Base-by-base conservation (phyloP, 2,329 filamentous ascomycete species). In the Fusarium stilboides region DNA sequence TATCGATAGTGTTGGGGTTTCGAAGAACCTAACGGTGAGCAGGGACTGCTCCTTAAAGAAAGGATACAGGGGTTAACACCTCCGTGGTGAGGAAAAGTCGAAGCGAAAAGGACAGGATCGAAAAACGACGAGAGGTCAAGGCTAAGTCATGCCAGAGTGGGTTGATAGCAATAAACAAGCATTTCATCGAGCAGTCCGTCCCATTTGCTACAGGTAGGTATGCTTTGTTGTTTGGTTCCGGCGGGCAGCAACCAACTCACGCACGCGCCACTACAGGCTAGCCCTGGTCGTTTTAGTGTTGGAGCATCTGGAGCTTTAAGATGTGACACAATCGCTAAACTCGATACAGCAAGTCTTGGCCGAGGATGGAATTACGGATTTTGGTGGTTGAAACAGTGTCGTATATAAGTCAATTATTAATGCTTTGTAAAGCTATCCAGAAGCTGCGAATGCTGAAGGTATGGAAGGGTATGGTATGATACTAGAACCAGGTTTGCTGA, bases 1-100 rank as follows among this genome's bases (percentile, higher is more conserved):
- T 68, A 68, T 70, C 67, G 67, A 70, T 69, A 67, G 53, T 55
- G 42, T 66, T 66, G 57, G 51, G 46, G 55, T 51, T 47, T 34
- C 39, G 37, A 46, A 52, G 19, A 14, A 34, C 20, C 6, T 34
- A 51, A 33, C 15, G 33, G 44, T 26, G 33, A 51, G 10, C 28
- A 31, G 28, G 28, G 28, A 13, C 28, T 24, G 19, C 49, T 17
- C 31, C 33, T 56, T 56, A 24, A 39, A 24, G 39, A 33, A 39
- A 24, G 39, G 24, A 14, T n/a, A 20, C 24, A 39, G 45, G 42
- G 13, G 39, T 24, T 45, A 42, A 17, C 26, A 15, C 39, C 14
- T 40, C 31, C n/a, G 15, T 17, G 20, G 51, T 10, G 28, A 40
- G 5, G 36, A 26, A 63, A 34, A 56, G 50, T n/a, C 34, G 15